These are phyloP conservation scores for Coemansia pectinata DNA, from an alignment of 192 early-diverging fungal species.

Conservation along the genomic window DNA sequence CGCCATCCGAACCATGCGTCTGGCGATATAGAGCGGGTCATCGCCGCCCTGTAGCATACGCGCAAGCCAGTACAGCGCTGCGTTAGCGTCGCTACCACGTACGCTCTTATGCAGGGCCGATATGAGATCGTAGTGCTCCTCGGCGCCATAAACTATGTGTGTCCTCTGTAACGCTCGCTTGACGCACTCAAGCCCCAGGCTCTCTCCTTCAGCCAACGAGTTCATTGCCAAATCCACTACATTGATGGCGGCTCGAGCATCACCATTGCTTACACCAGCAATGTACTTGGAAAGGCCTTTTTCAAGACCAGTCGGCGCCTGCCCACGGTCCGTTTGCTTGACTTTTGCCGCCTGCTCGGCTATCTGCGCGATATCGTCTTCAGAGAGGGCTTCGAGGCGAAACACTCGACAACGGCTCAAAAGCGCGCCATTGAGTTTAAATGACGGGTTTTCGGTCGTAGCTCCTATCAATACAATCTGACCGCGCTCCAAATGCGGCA, in stretches of 20 bases:
- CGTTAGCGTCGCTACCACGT: slow-evolving; percentile 80
- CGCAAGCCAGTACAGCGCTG: slow-evolving; percentile 85
- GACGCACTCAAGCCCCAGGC: slow-evolving; percentile 56
- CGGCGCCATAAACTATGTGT: slow-evolving; percentile 77
- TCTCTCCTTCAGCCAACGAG: slow-evolving; percentile 24
- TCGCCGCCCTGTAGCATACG: slow-evolving; percentile 89
- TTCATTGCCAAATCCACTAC: slow-evolving; percentile 39
- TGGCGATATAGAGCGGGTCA: slow-evolving; percentile 84
- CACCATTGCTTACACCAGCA: slow-evolving; percentile 75
- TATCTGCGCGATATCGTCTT: slow-evolving; percentile 63
- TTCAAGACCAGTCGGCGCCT: slow-evolving; percentile 26
- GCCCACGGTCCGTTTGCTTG: slow-evolving; percentile 51
- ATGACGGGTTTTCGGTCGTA: slow-evolving; percentile 84
- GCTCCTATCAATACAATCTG: slow-evolving; percentile 70
- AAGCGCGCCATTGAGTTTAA: slow-evolving; percentile 79
- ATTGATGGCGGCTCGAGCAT: slow-evolving; percentile 54
- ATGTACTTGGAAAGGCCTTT: slow-evolving; percentile 50
- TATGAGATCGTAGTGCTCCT: slow-evolving; percentile 92
- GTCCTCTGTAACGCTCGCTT: slow-evolving; percentile 76
- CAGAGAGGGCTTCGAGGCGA: slow-evolving; percentile 65
- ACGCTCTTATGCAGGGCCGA: slow-evolving; percentile 89
- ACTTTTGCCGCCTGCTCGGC: slow-evolving; percentile 59
- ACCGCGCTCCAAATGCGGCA: slow-evolving; percentile 77
- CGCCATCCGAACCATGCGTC: slow-evolving; percentile 78
- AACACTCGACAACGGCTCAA: slow-evolving; percentile 81